Base-by-base conservation (phyloP, 345 rosid genomes). In the Eutrema yunnanense region DNA sequence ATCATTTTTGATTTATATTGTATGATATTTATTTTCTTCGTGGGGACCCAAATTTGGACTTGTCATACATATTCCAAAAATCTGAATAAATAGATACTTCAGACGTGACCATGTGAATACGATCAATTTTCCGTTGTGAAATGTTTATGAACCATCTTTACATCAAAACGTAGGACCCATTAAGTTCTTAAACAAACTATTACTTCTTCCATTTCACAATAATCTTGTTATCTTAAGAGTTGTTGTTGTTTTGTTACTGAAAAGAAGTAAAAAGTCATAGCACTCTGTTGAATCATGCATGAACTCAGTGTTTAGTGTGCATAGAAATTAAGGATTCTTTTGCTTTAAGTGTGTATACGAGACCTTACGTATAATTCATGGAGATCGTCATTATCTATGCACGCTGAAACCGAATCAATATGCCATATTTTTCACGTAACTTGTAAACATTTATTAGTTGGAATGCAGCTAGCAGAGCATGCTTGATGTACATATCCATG, bases 31-130 rank as follows among this genome's bases (percentile, higher is more conserved):
- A 6, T 62, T 3, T 62, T 50, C 46, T 66, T 57, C 5, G 38
- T 50, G 58, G 53, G 79, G 79, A 61, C 79, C 64, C 57, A 69
- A 53, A 12, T 54, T 52, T 52, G 47, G 73, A 75, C 79, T 68
- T 61, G 64, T 68, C 69, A 75, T 67, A 54, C 73, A 52, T 68
- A 61, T 60, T 52, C 69, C 69, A 75, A 68, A 75, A 43, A 52
- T 62, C 68, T 61, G 43, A 42, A 47, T 26, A 51, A 32, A 16
- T 44, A 68, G 69, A 68, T 75, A 52, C 64, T 68, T 61, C 14
- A 68, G 58, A 52, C 42, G 73, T 68, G 79, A 68, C 69, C 79
- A 52, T 61, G 48, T 67, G 79, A 67, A 51, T 52, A 34, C 41
- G 9, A 60, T 29, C 57, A 67, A 4, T 40, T 59, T 67, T 7